Evolutionary conservation across 257 asterid species (phyloP).

Genomic region (Salvia miltiorrhiza): DNA sequence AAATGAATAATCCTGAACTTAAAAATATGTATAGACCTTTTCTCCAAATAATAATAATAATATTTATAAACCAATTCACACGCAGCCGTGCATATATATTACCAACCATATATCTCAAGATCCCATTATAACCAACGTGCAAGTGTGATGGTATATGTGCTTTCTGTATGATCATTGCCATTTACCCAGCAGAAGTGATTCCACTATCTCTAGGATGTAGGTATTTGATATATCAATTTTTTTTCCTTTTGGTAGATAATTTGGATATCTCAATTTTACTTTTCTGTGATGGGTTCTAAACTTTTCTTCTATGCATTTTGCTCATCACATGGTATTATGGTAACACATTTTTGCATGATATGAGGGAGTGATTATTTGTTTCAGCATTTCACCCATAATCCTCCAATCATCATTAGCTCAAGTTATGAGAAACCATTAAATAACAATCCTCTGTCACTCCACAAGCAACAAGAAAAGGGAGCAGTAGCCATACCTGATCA

Average conservation of each 20-base stretch:
- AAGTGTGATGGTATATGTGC: not conserved
- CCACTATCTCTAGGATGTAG: not conserved
- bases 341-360: not conserved
- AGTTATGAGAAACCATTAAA: not conserved
- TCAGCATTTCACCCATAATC: not conserved
- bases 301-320: not conserved
- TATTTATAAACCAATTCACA: not conserved
- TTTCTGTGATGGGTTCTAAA: not conserved
- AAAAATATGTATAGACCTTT: not conserved
- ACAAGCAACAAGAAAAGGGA: not conserved
- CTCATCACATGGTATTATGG: not conserved
- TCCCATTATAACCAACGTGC: not conserved
- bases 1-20: not conserved
- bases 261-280: not conserved
- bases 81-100: not conserved
- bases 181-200: not conserved
- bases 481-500: conserved; percentile 64
- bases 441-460: not conserved
- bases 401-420: not conserved
- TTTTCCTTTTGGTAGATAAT: not conserved
- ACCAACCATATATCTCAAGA: not conserved
- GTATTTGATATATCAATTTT: not conserved
- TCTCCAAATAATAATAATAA: no score
- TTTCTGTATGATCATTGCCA: not conserved
- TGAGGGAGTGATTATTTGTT: not conserved